Conservation (phyloP, 306 rosid species). For the Bauhinia variegata region DNA sequence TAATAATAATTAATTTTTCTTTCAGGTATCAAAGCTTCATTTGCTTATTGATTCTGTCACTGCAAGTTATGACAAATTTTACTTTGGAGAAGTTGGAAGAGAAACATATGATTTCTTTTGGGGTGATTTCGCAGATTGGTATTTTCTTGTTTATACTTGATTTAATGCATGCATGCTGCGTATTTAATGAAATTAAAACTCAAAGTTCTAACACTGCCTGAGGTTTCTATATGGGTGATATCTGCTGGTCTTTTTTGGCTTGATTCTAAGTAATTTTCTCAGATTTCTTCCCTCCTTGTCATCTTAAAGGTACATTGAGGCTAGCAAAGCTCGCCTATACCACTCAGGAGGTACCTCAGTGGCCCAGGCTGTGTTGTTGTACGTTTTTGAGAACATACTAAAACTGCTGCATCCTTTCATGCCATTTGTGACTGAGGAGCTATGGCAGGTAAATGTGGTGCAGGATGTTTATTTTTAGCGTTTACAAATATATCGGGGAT, state of each 20-base stretch:
- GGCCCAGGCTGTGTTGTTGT: slow-evolving; percentile 83
- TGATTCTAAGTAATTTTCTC: slow-evolving; percentile 22
- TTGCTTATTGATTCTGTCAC: slow-evolving; percentile 73
- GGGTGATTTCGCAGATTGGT: slow-evolving; percentile 99
- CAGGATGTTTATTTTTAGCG: not conserved
- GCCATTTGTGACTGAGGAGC: slow-evolving; percentile 97
- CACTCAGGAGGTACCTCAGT: slow-evolving; percentile 60
- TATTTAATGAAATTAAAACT: not conserved
- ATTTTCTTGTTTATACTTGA: slow-evolving; percentile 29
- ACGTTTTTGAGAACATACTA: slow-evolving; percentile 81
- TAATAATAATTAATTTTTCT: slow-evolving; percentile 32
- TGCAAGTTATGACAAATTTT: slow-evolving; percentile 83
- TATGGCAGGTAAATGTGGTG: slow-evolving; percentile 80
- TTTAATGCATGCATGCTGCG: not conserved
- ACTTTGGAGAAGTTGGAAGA: slow-evolving; percentile 92
- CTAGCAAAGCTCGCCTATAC: slow-evolving; percentile 85
- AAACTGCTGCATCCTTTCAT: slow-evolving; percentile 91
- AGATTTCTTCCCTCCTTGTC: slow-evolving; percentile 9
- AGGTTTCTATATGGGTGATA: slow-evolving; percentile 8
- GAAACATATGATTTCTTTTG: slow-evolving; percentile 91
- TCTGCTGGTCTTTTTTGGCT: slow-evolving; percentile 19
- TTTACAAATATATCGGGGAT: not conserved
- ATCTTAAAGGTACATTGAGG: slow-evolving; percentile 86
- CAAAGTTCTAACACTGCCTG: not conserved
- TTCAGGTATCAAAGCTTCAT: slow-evolving; percentile 91